Percentiles rank a stretch among this genome's conserved stretches.
These are phyloP conservation scores for Colletotrichum sublineola DNA, from an alignment of 2,329 filamentous ascomycete species.

Conservation along the genomic window DNA sequence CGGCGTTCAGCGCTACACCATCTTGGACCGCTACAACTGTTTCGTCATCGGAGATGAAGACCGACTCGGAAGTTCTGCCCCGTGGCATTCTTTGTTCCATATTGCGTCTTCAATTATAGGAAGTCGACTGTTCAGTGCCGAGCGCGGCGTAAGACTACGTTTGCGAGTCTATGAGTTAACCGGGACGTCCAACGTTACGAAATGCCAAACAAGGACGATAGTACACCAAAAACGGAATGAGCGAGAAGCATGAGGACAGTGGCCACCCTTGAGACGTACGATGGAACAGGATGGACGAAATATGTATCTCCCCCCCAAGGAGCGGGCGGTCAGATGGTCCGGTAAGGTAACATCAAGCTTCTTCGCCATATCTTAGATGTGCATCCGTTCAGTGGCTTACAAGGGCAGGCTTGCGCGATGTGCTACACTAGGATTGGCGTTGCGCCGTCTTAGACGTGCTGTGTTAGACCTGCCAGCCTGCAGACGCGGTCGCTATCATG, in stretches of 20 bases:
- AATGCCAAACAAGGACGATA: not conserved
- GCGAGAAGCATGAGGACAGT: not conserved
- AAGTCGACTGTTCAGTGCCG: no score
- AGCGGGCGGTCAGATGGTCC: not conserved
- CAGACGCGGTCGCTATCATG: conserved; percentile 4
- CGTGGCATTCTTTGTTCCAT: not conserved
- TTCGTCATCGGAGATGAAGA: conserved; percentile 47
- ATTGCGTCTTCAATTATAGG: no score
- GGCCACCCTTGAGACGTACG: not conserved
- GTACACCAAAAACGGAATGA: no score
- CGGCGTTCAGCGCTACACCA: conserved; percentile 69
- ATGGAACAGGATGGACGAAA: conserved; percentile 13
- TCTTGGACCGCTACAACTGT: conserved; percentile 51
- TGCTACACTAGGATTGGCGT: conserved; percentile 9
- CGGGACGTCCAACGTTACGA: no score
- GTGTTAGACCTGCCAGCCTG: conserved; percentile 18
- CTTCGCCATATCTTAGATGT: conserved; percentile 22
- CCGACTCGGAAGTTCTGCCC: conserved; percentile 7
- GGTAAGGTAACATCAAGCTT: not conserved
- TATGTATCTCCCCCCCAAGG: not conserved
- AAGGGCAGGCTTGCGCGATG: not conserved
- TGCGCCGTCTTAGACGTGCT: not conserved
- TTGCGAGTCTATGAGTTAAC: not conserved
- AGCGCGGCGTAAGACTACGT: not conserved
- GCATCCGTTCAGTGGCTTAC: not conserved